These are phyloP conservation scores for Rubia tinctorum DNA, from an alignment of 305 asterid species.

Conservation along the genomic window DNA sequence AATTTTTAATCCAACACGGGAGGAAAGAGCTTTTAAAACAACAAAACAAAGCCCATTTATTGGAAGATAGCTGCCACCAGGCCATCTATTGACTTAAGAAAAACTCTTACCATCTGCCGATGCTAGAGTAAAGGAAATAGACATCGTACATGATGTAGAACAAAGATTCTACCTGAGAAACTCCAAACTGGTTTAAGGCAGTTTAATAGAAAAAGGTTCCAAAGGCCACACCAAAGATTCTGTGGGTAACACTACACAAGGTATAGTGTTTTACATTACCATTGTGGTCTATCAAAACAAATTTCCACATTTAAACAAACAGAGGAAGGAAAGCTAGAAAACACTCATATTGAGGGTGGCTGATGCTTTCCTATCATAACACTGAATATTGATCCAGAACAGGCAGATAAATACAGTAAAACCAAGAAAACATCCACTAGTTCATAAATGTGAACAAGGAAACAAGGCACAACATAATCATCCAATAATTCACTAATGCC, in stretches of 20 bases:
- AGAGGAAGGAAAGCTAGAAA: background rate
- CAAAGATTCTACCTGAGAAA: constrained; percentile 5
- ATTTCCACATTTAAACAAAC: background rate
- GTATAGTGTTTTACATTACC: too few species aligned
- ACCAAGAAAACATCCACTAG: background rate
- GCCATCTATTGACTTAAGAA: background rate
- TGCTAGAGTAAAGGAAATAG: constrained; percentile 30
- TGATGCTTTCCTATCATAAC: background rate
- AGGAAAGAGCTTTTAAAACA: background rate
- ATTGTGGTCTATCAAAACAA: too few species aligned
- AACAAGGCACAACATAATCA: background rate
- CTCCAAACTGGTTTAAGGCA: background rate
- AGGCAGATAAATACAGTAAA: background rate
- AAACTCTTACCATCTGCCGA: constrained; percentile 40
- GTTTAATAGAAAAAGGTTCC: too few species aligned
- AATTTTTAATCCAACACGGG: background rate
- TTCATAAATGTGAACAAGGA: background rate
- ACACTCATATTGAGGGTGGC: background rate
- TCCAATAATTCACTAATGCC: background rate
- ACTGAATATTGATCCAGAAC: background rate
- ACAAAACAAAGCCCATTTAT: background rate
- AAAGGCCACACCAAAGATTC: too few species aligned
- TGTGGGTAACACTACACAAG: too few species aligned
- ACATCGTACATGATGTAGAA: constrained; percentile 11
- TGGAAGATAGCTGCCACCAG: background rate